phyloP scores from a whole-genome alignment of 2,329 filamentous ascomycete species.

The Trichophyton rubrum region DNA sequence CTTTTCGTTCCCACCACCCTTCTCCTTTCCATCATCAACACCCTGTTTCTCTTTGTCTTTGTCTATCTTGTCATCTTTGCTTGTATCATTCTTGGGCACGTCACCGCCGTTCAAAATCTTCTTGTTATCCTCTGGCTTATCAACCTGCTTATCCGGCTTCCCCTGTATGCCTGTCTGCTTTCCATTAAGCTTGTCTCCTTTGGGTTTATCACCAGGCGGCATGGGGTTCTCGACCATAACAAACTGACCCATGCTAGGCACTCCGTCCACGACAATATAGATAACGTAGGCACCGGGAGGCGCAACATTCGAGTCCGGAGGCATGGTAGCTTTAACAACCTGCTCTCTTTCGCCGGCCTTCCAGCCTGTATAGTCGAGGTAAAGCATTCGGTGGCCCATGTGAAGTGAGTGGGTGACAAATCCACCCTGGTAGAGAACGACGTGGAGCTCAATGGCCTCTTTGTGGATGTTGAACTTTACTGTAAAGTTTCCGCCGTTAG shows the following conservation, averaged over 20 bases:
- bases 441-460: conserved; percentile 34
- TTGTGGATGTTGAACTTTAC: conserved; percentile 37
- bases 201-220: neutral
- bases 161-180: neutral
- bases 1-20: neutral
- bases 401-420: conserved; percentile 50
- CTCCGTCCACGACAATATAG: conserved; percentile 45
- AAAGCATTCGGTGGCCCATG: conserved; percentile 49
- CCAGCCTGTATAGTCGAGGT: conserved; percentile 41
- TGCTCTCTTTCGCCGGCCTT: conserved; percentile 31
- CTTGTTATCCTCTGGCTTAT: neutral
- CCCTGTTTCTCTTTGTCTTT: neutral
- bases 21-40: neutral
- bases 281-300: conserved; percentile 50
- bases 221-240: conserved; percentile 23
- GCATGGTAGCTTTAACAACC: conserved; percentile 40
- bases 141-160: neutral
- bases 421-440: conserved; percentile 46
- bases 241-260: conserved; percentile 42
- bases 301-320: conserved; percentile 43
- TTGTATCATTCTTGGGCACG: neutral
- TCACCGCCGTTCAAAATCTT: neutral
- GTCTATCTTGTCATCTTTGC: neutral
- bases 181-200: neutral
- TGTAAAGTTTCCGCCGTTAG: conserved; percentile 35